Evolutionary conservation across 805 yeast species (phyloP).

Genomic region (Wickerhamomyces rabaulensis): DNA sequence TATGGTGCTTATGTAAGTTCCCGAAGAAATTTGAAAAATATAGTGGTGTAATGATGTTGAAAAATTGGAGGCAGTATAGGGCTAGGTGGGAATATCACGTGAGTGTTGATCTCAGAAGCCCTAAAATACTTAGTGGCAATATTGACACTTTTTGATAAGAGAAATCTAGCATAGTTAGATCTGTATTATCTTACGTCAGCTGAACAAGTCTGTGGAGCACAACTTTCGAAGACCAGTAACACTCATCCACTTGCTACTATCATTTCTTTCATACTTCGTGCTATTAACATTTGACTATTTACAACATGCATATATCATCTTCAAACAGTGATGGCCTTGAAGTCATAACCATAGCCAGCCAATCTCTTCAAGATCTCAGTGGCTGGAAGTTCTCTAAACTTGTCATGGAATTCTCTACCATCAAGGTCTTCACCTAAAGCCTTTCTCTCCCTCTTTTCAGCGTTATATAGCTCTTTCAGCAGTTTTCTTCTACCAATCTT

Average conservation of each 20-base stretch:
- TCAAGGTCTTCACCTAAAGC: slow-evolving; percentile 40
- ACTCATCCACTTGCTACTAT: no score
- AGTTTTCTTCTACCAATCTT: slow-evolving; percentile 63
- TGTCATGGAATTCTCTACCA: slow-evolving; percentile 40
- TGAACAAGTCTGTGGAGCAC: no score
- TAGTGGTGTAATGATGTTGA: not conserved
- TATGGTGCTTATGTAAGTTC: not conserved
- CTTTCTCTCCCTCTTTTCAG: slow-evolving; percentile 37
- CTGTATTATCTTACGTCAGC: no score
- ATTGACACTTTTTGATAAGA: not conserved
- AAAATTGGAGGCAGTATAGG: no score
- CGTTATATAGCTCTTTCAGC: slow-evolving; percentile 47
- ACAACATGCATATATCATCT: slow-evolving; percentile 1
- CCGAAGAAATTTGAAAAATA: no score
- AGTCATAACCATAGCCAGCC: slow-evolving; percentile 32
- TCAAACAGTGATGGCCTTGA: slow-evolving; percentile 23
- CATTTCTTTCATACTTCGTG: not conserved
- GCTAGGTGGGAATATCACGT: not conserved
- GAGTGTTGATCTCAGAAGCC: not conserved
- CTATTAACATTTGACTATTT: slow-evolving; percentile 6
- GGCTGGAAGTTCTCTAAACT: slow-evolving; percentile 36
- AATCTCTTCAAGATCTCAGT: slow-evolving; percentile 47
- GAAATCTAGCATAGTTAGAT: no score
- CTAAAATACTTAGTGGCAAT: not conserved
- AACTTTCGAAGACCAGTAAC: no score